Evolutionary conservation across 257 asterid species (phyloP), one percentile per base, ranked within the genome.

Genomic region (Nyctanthes arbortristis): DNA sequence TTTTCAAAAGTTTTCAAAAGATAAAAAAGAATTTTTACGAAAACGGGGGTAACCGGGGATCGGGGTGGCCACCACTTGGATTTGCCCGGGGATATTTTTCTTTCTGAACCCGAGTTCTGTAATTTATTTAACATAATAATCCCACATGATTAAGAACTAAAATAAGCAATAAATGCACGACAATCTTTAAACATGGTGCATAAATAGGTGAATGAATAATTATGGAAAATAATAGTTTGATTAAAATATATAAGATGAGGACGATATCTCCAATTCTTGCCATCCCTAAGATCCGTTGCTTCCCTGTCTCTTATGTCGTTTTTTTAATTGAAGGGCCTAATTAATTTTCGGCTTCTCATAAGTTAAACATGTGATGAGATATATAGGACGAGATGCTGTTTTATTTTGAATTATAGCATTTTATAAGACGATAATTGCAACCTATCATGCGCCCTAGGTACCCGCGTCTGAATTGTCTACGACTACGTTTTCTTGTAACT

Each of bases 251-350:
- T 45, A 5, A 67, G 28, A 68, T 68, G 66, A 77, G 37, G 78
- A 77, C 78, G 68, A 27, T 49, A 31, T 73, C 63, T 73, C 76
- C 74, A 70, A 55, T 78, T 27, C 74, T 71, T 31, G 63, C 77
- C 75, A 74, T 78, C 75, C 63, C 80, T 70, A 31, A 74, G 65
- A 74, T 78, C 79, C 74, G 77, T 61, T 61, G 75, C 80, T 71
- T 52, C 3, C 24, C 45, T 65, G 74, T 64, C 27, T 32, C 71
- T 20, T 30, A 30, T 31, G 49, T 30, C 35, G 33, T 34, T 49
- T 52, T 47, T n/a, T 16, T 25, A 5, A 45, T 45, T 45, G 0
- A 5, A 43, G 7, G 24, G 13, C 45, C 45, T 11, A n/a, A 37
- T 37, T 37, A n/a, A n/a, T n/a, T 45, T 45, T 7, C 4, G 20